These are phyloP conservation scores for Botrytis tulipae DNA, from an alignment of 2,329 filamentous ascomycete genomes.

Conservation along the genomic window DNA sequence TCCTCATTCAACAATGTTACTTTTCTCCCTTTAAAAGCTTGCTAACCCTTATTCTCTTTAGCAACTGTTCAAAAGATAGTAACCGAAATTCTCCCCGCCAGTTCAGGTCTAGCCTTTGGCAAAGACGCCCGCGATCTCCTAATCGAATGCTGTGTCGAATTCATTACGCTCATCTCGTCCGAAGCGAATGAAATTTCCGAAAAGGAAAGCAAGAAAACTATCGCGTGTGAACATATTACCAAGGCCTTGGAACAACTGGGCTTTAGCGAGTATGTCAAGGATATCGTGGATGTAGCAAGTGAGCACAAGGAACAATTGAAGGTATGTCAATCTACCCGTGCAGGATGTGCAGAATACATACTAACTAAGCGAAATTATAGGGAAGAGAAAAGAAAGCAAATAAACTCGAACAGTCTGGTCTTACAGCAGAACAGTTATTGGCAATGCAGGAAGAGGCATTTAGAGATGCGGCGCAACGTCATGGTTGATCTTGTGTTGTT, in stretches of 20 bases:
- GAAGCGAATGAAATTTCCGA: slow-evolving; percentile 99
- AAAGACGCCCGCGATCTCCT: slow-evolving; percentile 93
- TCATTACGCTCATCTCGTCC: slow-evolving; percentile 97
- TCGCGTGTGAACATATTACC: slow-evolving; percentile 96
- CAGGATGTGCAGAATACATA: not conserved
- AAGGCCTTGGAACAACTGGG: slow-evolving; percentile 90
- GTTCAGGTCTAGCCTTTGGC: slow-evolving; percentile 78
- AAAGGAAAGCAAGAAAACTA: slow-evolving; percentile 98
- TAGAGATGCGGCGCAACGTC: slow-evolving; percentile 58
- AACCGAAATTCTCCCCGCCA: slow-evolving; percentile 81
- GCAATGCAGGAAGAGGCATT: slow-evolving; percentile 91
- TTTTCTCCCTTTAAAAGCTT: not conserved
- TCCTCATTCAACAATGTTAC: not conserved
- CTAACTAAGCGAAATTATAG: slow-evolving; percentile 45
- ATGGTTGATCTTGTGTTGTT: slow-evolving; percentile 28
- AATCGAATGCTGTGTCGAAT: slow-evolving; percentile 98
- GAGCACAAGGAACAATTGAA: slow-evolving; percentile 93
- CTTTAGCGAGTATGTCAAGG: slow-evolving; percentile 87
- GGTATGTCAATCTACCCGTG: slow-evolving; percentile 50
- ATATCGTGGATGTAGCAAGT: slow-evolving; percentile 80
- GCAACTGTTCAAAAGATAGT: slow-evolving; percentile 83
- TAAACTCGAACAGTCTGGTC: slow-evolving; percentile 91
- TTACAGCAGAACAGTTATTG: slow-evolving; percentile 87
- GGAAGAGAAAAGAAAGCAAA: slow-evolving; percentile 95
- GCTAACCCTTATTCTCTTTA: slow-evolving; percentile 34